Percentiles rank a stretch among this genome's conserved stretches.
phyloP scores from a whole-genome alignment of 352 stramenopile genomes.

The Thalassiosira tumida region DNA sequence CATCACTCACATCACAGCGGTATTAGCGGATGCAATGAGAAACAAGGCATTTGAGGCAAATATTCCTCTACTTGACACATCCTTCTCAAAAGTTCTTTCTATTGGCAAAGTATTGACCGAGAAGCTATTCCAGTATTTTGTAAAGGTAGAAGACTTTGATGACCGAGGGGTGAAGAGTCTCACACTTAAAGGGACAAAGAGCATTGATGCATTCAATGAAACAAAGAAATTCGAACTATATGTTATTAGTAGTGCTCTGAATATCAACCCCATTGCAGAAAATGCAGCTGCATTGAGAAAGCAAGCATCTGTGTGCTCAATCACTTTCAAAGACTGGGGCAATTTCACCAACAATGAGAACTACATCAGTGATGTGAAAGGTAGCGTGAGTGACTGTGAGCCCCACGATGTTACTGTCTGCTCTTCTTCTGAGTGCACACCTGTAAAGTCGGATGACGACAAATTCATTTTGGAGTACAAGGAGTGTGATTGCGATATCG shows the following conservation, averaged over 20 bases:
- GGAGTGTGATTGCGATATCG: constrained; percentile 65
- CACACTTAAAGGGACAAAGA: constrained; percentile 13
- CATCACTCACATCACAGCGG: background rate
- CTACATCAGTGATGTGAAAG: no score
- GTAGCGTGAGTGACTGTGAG: no score
- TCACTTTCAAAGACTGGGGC: constrained; percentile 29
- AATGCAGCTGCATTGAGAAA: constrained; percentile 22
- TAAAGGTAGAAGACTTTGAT: constrained; percentile 44
- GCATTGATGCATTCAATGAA: constrained; percentile 7
- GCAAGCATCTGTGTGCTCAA: constrained; percentile 32
- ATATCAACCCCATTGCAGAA: constrained; percentile 64
- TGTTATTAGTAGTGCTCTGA: constrained; percentile 36
- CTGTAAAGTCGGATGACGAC: no score
- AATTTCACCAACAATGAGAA: no score
- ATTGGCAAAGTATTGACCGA: constrained; percentile 57
- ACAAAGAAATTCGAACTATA: constrained; percentile 67
- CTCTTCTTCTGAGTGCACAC: no score
- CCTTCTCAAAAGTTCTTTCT: constrained; percentile 54
- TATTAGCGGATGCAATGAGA: constrained; percentile 29
- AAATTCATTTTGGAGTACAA: background rate
- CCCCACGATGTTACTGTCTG: no score
- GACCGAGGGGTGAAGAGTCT: constrained; percentile 62
- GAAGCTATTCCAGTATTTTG: constrained; percentile 72
- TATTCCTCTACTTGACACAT: constrained; percentile 65
- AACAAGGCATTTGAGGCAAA: constrained; percentile 68